Evolutionary conservation across 1,284 basidiomycete genomes (phyloP), one percentile per base, ranked within the genome.

Genomic region (Dichomitus squalens): DNA sequence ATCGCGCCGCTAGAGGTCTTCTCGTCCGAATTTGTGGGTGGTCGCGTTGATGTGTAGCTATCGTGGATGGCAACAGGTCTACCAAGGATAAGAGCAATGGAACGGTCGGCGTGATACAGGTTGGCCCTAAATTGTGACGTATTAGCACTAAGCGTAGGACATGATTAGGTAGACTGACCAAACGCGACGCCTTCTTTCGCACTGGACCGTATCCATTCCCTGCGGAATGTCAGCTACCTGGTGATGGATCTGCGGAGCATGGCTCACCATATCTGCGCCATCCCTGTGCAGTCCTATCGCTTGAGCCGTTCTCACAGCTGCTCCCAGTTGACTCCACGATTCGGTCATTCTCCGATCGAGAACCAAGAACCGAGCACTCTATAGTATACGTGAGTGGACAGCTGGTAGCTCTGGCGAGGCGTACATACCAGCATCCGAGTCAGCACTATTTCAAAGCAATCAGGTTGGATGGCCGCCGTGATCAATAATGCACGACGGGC

Each of bases 261-360:
- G n/a, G 39, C 84, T 70, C 66, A 93, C 92, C 78, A 92, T 87
- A 55, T 87, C 88, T n/a, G 87, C 83, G 12, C 93, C 93, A 71
- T 98, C 95, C 53, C 96, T 83, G 73, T 98, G 95, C 34, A 98
- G 75, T 16, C 95, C 96, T 38, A 98, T 86, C 1, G 95, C 95
- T 70, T 97, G 95, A 11, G 95, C 96, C 14, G 95, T 97, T 52
- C 95, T 80, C 18, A 98, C 87, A 38, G 94, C 94, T 1, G 93
- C 94, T 47, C 95, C 95, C 11, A 98, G 79, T 68, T 96, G 92
- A 69, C 92, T 95, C 95, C 96, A 98, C 68, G 93, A 95, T 75
- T 97, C 95, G 4, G 92, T 93, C 64, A 93, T 92, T 53, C 92
- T 85, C 39, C 93, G 84, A 68, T 93, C 90, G 67, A 96, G 88